Conservation (phyloP, 2,329 filamentous ascomycete species). For the Colletotrichum theobromicola region DNA sequence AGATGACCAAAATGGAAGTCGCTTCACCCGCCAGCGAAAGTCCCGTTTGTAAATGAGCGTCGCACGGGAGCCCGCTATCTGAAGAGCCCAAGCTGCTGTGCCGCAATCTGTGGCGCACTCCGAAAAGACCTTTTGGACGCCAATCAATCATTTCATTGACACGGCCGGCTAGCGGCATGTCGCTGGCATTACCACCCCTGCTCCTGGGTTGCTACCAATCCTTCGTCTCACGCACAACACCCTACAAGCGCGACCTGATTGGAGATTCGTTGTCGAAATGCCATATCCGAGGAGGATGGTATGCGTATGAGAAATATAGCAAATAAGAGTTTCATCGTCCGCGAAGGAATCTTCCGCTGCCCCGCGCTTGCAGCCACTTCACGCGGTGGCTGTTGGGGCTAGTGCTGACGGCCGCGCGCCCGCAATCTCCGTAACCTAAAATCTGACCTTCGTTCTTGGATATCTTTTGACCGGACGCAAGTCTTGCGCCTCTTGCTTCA, state of each 20-base stretch:
- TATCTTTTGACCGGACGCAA: not conserved
- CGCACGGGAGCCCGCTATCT: too few species aligned
- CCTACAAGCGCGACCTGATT: not conserved
- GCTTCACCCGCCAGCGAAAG: not conserved
- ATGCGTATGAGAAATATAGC: not conserved
- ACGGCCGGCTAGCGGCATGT: not conserved
- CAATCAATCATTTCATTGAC: not conserved
- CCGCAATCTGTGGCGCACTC: not conserved
- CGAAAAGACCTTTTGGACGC: not conserved
- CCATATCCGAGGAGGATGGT: not conserved
- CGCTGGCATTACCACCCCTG: not conserved
- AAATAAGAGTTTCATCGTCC: not conserved
- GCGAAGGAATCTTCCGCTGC: not conserved
- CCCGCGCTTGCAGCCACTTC: not conserved
- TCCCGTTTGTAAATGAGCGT: not conserved
- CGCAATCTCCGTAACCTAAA: not conserved
- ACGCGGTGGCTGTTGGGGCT: not conserved
- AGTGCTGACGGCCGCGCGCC: not conserved
- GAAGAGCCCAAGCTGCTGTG: too few species aligned
- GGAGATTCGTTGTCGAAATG: not conserved
- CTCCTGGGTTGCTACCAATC: too few species aligned
- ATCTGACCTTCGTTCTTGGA: not conserved
- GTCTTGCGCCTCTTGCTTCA: not conserved
- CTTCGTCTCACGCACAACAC: not conserved
- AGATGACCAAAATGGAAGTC: not conserved